phyloP scores from a whole-genome alignment of 495 filamentous ascomycete species.

The Aspergillus sclerotiicarbonarius region DNA sequence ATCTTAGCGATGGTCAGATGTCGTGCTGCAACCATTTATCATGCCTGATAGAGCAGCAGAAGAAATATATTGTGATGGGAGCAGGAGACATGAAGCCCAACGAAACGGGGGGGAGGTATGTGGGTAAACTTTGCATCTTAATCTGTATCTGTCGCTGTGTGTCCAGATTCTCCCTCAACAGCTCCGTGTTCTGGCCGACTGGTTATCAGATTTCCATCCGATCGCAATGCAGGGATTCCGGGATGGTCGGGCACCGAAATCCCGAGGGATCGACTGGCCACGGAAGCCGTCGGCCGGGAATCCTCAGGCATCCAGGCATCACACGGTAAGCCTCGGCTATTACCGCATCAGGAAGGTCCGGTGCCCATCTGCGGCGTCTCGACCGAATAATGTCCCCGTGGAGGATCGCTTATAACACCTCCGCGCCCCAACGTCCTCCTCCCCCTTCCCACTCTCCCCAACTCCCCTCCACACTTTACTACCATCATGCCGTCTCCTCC shows the following conservation, averaged over 20 bases:
- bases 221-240: not conserved
- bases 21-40: too few species aligned
- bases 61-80: too few species aligned
- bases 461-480: slow-evolving; percentile 7
- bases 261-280: too few species aligned
- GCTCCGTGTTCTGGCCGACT: not conserved
- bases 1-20: too few species aligned
- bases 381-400: slow-evolving; percentile 1
- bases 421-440: not conserved
- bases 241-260: not conserved
- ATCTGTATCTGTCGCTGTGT: too few species aligned
- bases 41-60: too few species aligned
- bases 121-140: too few species aligned
- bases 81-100: too few species aligned
- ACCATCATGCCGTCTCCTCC: slow-evolving; percentile 38
- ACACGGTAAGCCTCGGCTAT: slow-evolving; percentile 19
- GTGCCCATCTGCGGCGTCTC: slow-evolving; percentile 13
- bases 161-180: too few species aligned
- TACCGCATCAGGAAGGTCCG: slow-evolving; percentile 20
- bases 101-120: too few species aligned
- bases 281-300: too few species aligned
- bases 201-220: too few species aligned
- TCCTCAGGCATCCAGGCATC: slow-evolving; percentile 15
- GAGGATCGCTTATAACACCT: not conserved
- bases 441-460: slow-evolving; percentile 13